Conservation (phyloP, 352 stramenopile species). For the Globisporangium apiculatum region DNA sequence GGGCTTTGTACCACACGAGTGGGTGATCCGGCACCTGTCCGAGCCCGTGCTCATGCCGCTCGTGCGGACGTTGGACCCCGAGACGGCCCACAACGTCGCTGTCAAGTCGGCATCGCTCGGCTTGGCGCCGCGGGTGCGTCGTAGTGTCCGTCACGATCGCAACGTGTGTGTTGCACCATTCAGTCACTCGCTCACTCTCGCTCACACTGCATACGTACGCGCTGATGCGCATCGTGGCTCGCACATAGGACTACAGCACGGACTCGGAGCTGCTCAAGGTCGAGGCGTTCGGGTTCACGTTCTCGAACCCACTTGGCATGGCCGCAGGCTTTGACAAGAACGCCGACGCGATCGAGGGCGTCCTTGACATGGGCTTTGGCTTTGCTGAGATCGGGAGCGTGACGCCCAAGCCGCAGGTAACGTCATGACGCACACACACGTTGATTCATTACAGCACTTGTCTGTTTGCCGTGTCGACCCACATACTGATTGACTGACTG, state of each 20-base stretch:
- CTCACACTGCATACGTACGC: background rate
- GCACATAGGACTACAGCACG: slow-evolving; percentile 24
- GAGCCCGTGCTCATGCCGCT: slow-evolving; percentile 78
- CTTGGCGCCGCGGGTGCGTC: slow-evolving; percentile 50
- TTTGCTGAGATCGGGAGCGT: slow-evolving; percentile 95
- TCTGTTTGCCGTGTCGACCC: background rate
- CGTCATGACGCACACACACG: background rate
- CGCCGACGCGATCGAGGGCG: slow-evolving; percentile 88
- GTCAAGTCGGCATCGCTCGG: slow-evolving; percentile 75
- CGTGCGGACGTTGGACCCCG: slow-evolving; percentile 71
- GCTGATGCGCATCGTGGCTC: background rate
- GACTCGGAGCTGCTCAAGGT: slow-evolving; percentile 55
- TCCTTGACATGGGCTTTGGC: slow-evolving; percentile 93
- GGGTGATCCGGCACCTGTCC: slow-evolving; percentile 56
- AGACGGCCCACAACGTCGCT: slow-evolving; percentile 80
- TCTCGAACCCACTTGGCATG: slow-evolving; percentile 92
- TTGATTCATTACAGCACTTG: background rate
- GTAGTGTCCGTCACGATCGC: too few species aligned
- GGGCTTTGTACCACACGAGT: slow-evolving; percentile 68
- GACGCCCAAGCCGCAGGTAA: slow-evolving; percentile 87
- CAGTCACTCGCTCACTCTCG: background rate
- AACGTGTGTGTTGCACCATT: background rate
- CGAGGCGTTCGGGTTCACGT: slow-evolving; percentile 56
- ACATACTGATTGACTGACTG: background rate
- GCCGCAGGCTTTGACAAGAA: slow-evolving; percentile 98